These are phyloP conservation scores for Cercophora sp. DNA, from an alignment of 495 filamentous ascomycete genomes.

Conservation along the genomic window DNA sequence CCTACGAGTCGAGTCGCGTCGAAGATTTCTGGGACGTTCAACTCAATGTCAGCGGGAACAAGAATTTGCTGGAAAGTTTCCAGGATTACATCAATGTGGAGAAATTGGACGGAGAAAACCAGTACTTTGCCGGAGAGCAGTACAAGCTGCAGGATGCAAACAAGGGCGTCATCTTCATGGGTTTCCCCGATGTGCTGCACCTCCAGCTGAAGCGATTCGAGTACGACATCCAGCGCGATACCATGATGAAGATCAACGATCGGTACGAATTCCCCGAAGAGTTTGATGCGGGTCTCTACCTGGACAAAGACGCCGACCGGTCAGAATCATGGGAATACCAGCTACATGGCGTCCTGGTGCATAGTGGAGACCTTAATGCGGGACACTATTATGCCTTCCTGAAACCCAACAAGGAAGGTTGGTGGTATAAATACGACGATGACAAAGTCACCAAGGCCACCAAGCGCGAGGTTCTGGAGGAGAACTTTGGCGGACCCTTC, in stretches of 20 bases:
- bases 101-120: slow-evolving; percentile 95
- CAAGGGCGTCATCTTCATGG: slow-evolving; percentile 95
- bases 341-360: slow-evolving; percentile 91
- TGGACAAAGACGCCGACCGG: slow-evolving; percentile 79
- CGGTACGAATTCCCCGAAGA: slow-evolving; percentile 94
- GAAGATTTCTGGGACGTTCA: slow-evolving; percentile 99
- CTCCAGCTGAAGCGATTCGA: slow-evolving; percentile 97
- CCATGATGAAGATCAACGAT: slow-evolving; percentile 99
- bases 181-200: slow-evolving; percentile 92
- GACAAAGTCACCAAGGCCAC: slow-evolving; percentile 93
- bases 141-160: slow-evolving; percentile 92
- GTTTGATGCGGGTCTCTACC: slow-evolving; percentile 84
- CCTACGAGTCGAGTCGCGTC: slow-evolving; percentile 87
- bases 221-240: slow-evolving; percentile 91
- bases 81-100: slow-evolving; percentile 94
- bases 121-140: slow-evolving; percentile 85
- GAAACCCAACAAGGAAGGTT: slow-evolving; percentile 84
- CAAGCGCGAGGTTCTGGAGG: slow-evolving; percentile 85
- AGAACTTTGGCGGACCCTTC: slow-evolving; percentile 94
- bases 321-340: slow-evolving; percentile 89
- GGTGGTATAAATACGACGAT: slow-evolving; percentile 97
- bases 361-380: slow-evolving; percentile 93
- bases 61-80: slow-evolving; percentile 90
- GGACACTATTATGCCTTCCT: slow-evolving; percentile 99
- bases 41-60: slow-evolving; percentile 91